These are phyloP conservation scores for Caryopteris hybrid DNA, from an alignment of 305 asterid genomes.

Conservation along the genomic window DNA sequence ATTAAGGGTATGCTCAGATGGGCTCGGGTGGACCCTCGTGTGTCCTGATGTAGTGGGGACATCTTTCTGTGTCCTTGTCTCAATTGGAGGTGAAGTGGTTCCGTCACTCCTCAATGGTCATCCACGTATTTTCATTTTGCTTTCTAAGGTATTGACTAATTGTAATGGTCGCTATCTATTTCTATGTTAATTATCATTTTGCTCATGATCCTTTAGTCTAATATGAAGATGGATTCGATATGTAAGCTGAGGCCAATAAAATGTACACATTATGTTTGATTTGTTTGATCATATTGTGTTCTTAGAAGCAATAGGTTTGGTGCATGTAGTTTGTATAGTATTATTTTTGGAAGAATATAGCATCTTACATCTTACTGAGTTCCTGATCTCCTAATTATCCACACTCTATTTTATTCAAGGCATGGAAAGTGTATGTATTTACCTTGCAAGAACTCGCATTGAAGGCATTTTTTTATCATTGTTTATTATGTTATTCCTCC, in stretches of 20 bases:
- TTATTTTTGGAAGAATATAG: no score
- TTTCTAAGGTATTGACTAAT: background rate
- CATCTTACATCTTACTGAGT: background rate
- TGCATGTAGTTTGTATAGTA: background rate
- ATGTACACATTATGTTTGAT: no score
- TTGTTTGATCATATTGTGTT: background rate
- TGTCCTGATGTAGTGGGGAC: slow-evolving; percentile 6
- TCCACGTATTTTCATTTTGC: background rate
- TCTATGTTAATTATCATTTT: background rate
- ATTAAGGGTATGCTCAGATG: background rate
- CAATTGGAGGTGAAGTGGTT: slow-evolving; percentile 21
- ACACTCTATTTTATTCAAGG: background rate
- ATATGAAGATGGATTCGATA: background rate
- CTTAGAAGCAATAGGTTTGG: background rate
- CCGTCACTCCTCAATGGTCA: background rate
- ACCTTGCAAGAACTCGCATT: slow-evolving; percentile 3
- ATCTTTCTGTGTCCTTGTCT: slow-evolving; percentile 15
- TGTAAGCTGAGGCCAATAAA: background rate
- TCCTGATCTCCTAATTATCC: background rate
- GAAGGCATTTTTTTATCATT: background rate
- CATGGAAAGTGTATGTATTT: background rate
- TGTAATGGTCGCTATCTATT: background rate
- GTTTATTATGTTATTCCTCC: no score
- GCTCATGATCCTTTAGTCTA: slow-evolving; percentile 1
- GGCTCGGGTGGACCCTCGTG: background rate